phyloP scores from a whole-genome alignment of 305 asterid species.

The Withania somnifera region DNA sequence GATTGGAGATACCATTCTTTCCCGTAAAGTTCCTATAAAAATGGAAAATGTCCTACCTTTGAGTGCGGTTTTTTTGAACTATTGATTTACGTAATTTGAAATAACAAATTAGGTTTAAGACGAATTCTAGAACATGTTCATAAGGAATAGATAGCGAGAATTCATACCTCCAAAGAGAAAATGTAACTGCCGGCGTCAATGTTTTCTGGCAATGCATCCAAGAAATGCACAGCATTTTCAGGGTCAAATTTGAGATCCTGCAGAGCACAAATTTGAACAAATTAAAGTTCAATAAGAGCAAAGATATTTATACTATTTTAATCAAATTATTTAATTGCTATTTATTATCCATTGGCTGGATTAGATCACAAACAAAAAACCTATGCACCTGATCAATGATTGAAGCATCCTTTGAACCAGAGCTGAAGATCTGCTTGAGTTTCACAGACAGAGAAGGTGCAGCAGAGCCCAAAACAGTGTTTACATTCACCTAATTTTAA shows the following conservation, averaged over 20 bases:
- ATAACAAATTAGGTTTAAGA: too few species aligned
- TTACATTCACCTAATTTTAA: constrained; percentile 53
- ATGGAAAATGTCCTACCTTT: too few species aligned
- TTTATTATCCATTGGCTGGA: background rate
- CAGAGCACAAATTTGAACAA: constrained; percentile 16
- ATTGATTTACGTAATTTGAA: too few species aligned
- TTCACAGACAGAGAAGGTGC: constrained; percentile 71
- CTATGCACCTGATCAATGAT: constrained; percentile 47
- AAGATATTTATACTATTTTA: background rate
- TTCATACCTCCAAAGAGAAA: constrained; percentile 72
- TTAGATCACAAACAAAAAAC: constrained; percentile 6
- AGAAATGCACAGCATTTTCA: constrained; percentile 44
- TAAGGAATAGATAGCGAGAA: constrained; percentile 2
- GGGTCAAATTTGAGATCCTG: constrained; percentile 71
- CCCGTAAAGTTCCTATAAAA: too few species aligned
- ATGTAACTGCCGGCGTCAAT: constrained; percentile 59
- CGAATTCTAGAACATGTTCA: constrained; percentile 4
- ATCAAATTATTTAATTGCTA: background rate
- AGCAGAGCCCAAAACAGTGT: constrained; percentile 72
- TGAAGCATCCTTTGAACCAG: constrained; percentile 83
- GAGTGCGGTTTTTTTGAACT: too few species aligned
- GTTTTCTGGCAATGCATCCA: constrained; percentile 57
- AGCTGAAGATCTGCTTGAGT: constrained; percentile 67
- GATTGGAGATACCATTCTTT: too few species aligned
- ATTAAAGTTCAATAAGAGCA: constrained; percentile 7